Evolutionary conservation across 495 filamentous ascomycete genomes (phyloP), one percentile per base, ranked within the genome.

Genomic region (Bacidia gigantensis): DNA sequence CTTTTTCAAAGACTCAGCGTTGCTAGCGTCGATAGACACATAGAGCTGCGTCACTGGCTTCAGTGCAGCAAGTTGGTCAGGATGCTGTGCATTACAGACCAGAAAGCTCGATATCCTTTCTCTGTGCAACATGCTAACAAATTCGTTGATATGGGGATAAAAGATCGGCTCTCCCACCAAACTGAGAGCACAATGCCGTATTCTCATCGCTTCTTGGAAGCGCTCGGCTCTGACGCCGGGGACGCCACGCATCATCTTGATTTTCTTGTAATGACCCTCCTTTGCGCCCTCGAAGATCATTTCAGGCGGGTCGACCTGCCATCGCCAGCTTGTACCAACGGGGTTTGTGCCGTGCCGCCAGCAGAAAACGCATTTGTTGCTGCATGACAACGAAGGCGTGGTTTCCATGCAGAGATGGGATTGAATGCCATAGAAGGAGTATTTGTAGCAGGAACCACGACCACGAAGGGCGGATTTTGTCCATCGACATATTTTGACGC

Each of bases 321-420:
- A 97, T 44, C 90, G 81, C 90, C 90, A 97, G 3, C 81, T 89
- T 2, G 90, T 97, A 24, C 89, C 89, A 14, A 97, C 90, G 0
- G 90, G 90, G 65, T 97, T 97, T 0, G 90, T 97, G 41, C 90
- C 90, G 62, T 96, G 90, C 11, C 90, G 82, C 90, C 90, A 97
- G 74, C 90, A 97, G 69, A 97, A 97, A 62, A 97, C 85, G 67
- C 90, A 97, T 64, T 97, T 97, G 66, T 97, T 97, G 59, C 84
- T 89, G 74, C 90, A 97, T 14, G 87, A 93, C 17, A 97, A 77
- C 1, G 89, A 94, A 0, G 90, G 90, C 0, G 90, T 97, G 2
- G 89, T 86, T 68, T 97, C 90, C 90, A 97, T 97, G 70, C 90
- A 97, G 40, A 92, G 80, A 59, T 97, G 90, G 1, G 89, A 95